Evolutionary conservation across 2,329 filamentous ascomycete species (phyloP).

Genomic region (Claviceps pusilla): DNA sequence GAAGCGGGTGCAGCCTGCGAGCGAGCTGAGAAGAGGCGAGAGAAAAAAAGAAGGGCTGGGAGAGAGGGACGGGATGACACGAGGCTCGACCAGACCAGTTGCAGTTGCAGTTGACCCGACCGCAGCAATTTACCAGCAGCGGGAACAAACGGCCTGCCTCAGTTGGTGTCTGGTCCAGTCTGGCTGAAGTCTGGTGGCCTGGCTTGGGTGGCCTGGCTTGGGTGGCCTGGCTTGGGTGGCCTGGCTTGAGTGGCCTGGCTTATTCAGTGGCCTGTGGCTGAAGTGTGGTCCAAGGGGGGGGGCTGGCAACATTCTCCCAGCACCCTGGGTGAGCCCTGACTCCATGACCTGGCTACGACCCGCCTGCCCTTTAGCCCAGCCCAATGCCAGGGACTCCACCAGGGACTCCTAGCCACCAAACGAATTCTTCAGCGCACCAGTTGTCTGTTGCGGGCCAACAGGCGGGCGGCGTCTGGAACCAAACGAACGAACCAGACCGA

Average conservation of each 20-base stretch:
- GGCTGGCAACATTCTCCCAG: background rate
- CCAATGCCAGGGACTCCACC: too few relatives aligned
- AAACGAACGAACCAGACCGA: background rate
- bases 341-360: background rate
- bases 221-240: too few relatives aligned
- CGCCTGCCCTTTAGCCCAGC: background rate
- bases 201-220: too few relatives aligned
- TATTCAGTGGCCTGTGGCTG: too few relatives aligned
- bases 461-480: background rate
- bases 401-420: background rate
- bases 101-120: too few relatives aligned
- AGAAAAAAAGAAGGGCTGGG: background rate
- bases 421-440: background rate
- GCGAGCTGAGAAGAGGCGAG: background rate
- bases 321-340: background rate
- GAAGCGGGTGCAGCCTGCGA: background rate
- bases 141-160: too few relatives aligned
- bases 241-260: too few relatives aligned
- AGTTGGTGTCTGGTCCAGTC: too few relatives aligned
- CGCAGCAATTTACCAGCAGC: too few relatives aligned
- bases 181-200: too few relatives aligned
- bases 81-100: too few relatives aligned
- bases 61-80: constrained; percentile 1
- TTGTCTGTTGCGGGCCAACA: background rate
- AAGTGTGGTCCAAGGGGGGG: background rate